phyloP scores from a whole-genome alignment of 768 basidiomycete species.

The Mrakia blollopis region DNA sequence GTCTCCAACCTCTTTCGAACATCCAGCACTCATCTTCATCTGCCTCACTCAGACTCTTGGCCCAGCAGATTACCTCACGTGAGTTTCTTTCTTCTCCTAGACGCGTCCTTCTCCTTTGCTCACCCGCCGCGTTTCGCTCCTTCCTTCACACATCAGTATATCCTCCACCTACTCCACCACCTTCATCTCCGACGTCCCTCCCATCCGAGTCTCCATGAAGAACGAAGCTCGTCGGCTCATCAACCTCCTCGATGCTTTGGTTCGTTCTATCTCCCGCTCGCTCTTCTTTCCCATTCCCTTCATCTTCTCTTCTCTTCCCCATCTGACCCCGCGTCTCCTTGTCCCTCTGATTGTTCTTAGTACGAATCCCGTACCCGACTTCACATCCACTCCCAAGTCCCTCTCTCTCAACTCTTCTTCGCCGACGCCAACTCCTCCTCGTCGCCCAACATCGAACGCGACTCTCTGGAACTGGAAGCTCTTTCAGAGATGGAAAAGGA shows the following conservation, averaged over 20 bases:
- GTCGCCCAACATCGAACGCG: neutral
- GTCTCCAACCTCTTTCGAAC: neutral
- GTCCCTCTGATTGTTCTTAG: neutral
- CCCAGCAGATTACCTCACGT: slow-evolving; percentile 25
- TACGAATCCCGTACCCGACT: slow-evolving; percentile 27
- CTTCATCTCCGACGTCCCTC: slow-evolving; percentile 26
- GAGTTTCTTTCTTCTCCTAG: neutral
- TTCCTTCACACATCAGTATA: neutral
- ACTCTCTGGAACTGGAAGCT: slow-evolving; percentile 29
- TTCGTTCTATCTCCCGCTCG: slow-evolving; percentile 1
- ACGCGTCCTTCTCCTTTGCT: neutral
- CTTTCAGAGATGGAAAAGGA: slow-evolving; percentile 32
- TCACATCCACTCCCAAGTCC: slow-evolving; percentile 21
- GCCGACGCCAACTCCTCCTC: slow-evolving; percentile 9
- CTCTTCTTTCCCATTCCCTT: neutral
- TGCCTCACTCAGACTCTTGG: slow-evolving; percentile 5
- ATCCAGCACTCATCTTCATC: neutral
- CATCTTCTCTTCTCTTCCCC: neutral
- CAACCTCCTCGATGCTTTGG: slow-evolving; percentile 31
- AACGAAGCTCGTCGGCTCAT: slow-evolving; percentile 33
- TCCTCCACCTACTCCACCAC: slow-evolving; percentile 24
- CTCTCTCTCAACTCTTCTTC: slow-evolving; percentile 30
- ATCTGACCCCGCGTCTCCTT: neutral
- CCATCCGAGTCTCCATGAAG: slow-evolving; percentile 26
- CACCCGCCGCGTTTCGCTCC: neutral